These are phyloP conservation scores for Bryum argenteum DNA, from an alignment of 225 moss, liverwort and hornwort species.

Conservation along the genomic window DNA sequence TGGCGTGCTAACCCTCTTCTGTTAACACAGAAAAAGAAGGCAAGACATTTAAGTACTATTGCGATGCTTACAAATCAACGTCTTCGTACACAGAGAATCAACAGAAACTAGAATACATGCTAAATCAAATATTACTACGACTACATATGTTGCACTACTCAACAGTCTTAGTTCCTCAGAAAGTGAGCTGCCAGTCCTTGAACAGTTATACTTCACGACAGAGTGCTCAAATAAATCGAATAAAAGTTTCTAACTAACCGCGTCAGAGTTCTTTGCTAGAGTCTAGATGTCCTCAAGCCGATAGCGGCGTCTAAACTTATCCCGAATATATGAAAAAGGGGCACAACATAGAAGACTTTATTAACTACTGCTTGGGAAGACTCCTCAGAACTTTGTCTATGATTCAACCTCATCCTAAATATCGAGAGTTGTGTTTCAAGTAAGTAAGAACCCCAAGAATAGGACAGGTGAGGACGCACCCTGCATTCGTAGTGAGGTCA, in stretches of 20 bases:
- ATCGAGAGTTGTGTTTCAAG: background rate
- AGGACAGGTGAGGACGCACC: constrained; percentile 54
- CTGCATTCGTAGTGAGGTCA: constrained; percentile 75
- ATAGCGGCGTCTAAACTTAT: background rate
- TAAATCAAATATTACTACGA: constrained; percentile 1
- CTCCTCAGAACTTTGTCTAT: background rate
- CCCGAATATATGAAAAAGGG: background rate
- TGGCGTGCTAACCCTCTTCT: constrained; percentile 88
- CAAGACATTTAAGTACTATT: background rate
- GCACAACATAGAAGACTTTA: constrained; percentile 2
- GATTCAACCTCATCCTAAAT: constrained; percentile 9
- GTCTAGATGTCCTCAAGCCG: constrained; percentile 7
- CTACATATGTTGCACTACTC: background rate
- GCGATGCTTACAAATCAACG: background rate
- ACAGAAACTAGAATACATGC: background rate
- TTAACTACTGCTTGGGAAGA: constrained; percentile 1
- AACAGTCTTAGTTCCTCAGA: background rate
- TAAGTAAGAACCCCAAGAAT: constrained; percentile 1
- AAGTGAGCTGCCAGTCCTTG: constrained; percentile 11
- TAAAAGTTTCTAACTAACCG: background rate
- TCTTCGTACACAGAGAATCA: background rate
- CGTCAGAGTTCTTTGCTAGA: background rate
- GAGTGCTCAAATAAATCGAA: background rate
- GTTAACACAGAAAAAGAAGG: constrained; percentile 11
- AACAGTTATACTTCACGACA: constrained; percentile 3